Percentiles rank a stretch among this genome's conserved stretches.
Conservation (phyloP, 805 yeast genomes). For the Clavispora phyllophila region DNA sequence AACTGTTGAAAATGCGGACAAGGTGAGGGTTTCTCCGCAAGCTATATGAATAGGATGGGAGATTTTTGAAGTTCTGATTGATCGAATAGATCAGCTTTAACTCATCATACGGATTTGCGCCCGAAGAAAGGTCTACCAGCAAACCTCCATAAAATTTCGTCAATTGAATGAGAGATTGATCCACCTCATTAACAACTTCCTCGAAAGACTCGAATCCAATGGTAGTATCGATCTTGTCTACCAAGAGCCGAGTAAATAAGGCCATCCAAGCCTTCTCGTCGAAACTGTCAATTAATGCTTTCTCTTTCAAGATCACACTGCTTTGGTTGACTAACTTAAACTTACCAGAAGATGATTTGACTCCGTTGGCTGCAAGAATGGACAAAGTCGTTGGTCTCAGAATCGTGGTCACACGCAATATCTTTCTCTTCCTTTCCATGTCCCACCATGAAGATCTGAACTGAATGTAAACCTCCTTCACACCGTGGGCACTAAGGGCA, state of each 20-base stretch:
- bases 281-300: conserved; percentile 24
- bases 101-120: conserved; percentile 20
- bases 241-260: conserved; percentile 26
- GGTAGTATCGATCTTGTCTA: conserved; percentile 30
- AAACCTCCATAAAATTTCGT: conserved; percentile 27
- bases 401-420: conserved; percentile 28
- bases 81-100: conserved; percentile 16
- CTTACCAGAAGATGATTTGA: conserved; percentile 13
- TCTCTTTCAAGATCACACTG: conserved; percentile 22
- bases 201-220: conserved; percentile 32
- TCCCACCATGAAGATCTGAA: conserved; percentile 29
- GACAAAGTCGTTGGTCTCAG: conserved; percentile 24
- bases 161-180: conserved; percentile 22
- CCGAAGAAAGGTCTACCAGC: neutral
- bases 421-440: conserved; percentile 13
- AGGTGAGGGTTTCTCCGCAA: conserved; percentile 34
- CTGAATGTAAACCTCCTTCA: conserved; percentile 27
- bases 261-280: conserved; percentile 28
- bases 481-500: conserved; percentile 11
- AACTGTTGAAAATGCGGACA: conserved; percentile 34
- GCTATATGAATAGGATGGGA: conserved; percentile 30
- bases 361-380: conserved; percentile 12
- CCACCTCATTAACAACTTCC: conserved; percentile 21
- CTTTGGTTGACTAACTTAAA: conserved; percentile 14
- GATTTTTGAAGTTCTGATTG: conserved; percentile 21